Conservation (phyloP, 1,139 yeast species). For the Suhomyces choctaworum region DNA sequence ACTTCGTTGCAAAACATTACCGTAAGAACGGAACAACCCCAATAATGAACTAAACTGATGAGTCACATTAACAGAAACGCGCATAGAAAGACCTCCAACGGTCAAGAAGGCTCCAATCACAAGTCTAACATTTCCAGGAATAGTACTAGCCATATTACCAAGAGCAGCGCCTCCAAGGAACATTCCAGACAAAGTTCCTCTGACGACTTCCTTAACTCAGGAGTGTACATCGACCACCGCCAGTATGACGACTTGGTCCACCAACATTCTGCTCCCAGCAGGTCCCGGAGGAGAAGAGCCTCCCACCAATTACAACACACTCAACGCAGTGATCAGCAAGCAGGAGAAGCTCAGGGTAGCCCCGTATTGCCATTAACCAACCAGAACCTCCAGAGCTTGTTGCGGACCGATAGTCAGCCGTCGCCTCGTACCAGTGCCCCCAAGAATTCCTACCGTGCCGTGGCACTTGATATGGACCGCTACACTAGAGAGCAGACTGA, state of each 20-base stretch:
- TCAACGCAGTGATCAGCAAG: background rate
- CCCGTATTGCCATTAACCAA: slow-evolving; percentile 39
- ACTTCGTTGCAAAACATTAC: no score
- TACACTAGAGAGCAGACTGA: slow-evolving; percentile 40
- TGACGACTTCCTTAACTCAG: slow-evolving; percentile 16
- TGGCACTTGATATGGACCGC: slow-evolving; percentile 43
- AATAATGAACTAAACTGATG: slow-evolving; percentile 1
- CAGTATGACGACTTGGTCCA: slow-evolving; percentile 30
- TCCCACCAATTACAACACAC: background rate
- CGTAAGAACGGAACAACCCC: no score
- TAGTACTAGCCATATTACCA: no score
- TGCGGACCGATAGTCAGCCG: slow-evolving; percentile 8
- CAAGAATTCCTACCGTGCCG: slow-evolving; percentile 19
- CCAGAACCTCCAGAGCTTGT: slow-evolving; percentile 34
- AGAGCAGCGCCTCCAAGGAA: background rate
- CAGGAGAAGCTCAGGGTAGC: background rate
- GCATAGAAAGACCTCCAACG: slow-evolving; percentile 1
- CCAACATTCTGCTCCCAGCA: slow-evolving; percentile 35
- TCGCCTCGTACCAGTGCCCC: slow-evolving; percentile 7
- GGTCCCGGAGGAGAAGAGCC: slow-evolving; percentile 28
- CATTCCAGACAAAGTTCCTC: slow-evolving; percentile 12
- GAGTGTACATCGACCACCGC: slow-evolving; percentile 39
- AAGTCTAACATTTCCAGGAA: no score
- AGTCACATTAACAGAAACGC: background rate
- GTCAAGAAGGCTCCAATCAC: background rate